Percentiles rank a stretch among this genome's conserved stretches.
Evolutionary conservation across 345 rosid genomes (phyloP).

Genomic region (Noccaea bulbosa): DNA sequence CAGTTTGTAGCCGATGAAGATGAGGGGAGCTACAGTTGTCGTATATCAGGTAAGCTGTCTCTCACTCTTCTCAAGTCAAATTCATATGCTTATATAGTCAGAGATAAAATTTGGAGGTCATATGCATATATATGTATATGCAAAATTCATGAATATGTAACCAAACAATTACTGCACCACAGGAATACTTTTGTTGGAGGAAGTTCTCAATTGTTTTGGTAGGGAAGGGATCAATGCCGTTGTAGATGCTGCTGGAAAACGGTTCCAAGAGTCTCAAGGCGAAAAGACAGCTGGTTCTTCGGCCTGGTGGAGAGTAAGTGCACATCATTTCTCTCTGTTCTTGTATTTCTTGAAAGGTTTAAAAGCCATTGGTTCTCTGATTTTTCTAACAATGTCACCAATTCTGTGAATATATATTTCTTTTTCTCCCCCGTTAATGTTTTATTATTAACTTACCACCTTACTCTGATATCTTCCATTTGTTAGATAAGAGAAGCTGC

Average conservation of each 20-base stretch:
- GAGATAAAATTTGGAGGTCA: constrained; percentile 20
- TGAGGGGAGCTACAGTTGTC: constrained; percentile 85
- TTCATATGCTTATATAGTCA: constrained; percentile 13
- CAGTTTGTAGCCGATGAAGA: constrained; percentile 95
- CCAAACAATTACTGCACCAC: constrained; percentile 39
- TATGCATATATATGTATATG: constrained; percentile 21
- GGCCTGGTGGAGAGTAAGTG: constrained; percentile 88
- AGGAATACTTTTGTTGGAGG: constrained; percentile 89
- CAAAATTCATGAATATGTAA: constrained; percentile 8
- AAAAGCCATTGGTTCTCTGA: constrained; percentile 27
- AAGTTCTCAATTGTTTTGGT: constrained; percentile 75
- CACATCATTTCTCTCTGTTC: constrained; percentile 8
- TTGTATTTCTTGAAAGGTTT: constrained; percentile 19
- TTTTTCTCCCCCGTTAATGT: background rate
- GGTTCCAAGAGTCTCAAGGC: constrained; percentile 70
- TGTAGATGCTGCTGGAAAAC: constrained; percentile 64
- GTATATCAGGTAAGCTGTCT: constrained; percentile 72
- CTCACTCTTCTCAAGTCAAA: constrained; percentile 20
- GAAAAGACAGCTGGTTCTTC: constrained; percentile 75
- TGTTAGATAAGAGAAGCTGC: constrained; percentile 84
- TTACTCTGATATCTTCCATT: constrained; percentile 24
- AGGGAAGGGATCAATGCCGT: constrained; percentile 73
- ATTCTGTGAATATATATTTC: constrained; percentile 7
- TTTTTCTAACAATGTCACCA: constrained; percentile 2
- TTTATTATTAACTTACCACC: constrained; percentile 14